A percentile compares a stretch with the other conserved stretches of the same genome.
Conservation (phyloP, 2,329 filamentous ascomycete species). For the Sporothrix dimorphospora region DNA sequence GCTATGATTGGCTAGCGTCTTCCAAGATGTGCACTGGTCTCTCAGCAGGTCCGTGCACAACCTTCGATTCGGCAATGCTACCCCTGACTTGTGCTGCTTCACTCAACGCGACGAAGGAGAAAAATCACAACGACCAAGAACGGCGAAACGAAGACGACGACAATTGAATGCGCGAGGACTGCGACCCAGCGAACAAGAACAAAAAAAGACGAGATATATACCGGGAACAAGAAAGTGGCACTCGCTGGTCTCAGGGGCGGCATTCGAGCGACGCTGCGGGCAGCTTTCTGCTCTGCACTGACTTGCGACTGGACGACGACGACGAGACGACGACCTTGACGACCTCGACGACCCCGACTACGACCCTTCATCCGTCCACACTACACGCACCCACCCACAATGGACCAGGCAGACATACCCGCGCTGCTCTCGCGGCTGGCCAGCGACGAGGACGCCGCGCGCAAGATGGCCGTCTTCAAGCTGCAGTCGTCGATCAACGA, state of each 20-base stretch:
- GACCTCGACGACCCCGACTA: background rate
- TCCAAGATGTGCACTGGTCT: background rate
- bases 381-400: slow-evolving; percentile 38
- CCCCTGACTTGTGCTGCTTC: slow-evolving; percentile 26
- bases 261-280: background rate
- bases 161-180: background rate
- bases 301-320: background rate
- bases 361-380: background rate
- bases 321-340: background rate
- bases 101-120: background rate
- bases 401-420: slow-evolving; percentile 71
- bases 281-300: slow-evolving; percentile 1
- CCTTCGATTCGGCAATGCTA: slow-evolving; percentile 23
- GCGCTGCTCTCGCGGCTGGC: slow-evolving; percentile 65
- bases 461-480: slow-evolving; percentile 99
- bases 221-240: background rate
- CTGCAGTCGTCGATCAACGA: slow-evolving; percentile 94
- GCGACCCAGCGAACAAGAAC: background rate
- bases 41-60: slow-evolving; percentile 24
- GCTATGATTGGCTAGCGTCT: slow-evolving; percentile 12
- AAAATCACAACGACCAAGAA: background rate
- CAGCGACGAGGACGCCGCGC: slow-evolving; percentile 81
- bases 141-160: background rate
- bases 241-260: background rate
- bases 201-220: background rate